A percentile compares a stretch with the other conserved stretches of the same genome.
phyloP scores from a whole-genome alignment of 2,329 filamentous ascomycete species.

The Aspergillus hortae region DNA sequence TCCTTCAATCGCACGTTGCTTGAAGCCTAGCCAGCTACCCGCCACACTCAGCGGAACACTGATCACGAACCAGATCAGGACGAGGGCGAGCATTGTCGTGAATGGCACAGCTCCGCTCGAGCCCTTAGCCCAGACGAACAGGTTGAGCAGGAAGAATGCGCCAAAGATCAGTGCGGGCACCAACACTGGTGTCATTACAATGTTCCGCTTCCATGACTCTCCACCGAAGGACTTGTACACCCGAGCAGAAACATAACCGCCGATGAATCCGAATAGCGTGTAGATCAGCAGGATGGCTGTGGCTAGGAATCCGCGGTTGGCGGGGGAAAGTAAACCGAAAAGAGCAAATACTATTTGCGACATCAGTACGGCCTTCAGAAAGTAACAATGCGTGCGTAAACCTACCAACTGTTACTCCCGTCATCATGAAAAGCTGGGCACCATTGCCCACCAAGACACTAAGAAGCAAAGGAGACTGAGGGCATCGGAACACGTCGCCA shows the following conservation, averaged over 20 bases:
- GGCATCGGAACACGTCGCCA: conserved; percentile 91
- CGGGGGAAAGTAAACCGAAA: conserved; percentile 90
- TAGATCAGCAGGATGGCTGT: conserved; percentile 93
- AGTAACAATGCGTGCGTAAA: conserved; percentile 3
- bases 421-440: conserved; percentile 96
- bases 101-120: conserved; percentile 95
- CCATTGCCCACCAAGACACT: conserved; percentile 89
- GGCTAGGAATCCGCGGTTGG: conserved; percentile 88
- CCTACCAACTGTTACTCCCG: conserved; percentile 77
- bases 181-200: conserved; percentile 78
- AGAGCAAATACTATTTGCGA: conserved; percentile 68
- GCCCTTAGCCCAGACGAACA: conserved; percentile 91
- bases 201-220: conserved; percentile 92
- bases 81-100: conserved; percentile 90
- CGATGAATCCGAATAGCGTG: conserved; percentile 86
- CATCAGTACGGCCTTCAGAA: conserved; percentile 5
- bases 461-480: conserved; percentile 75
- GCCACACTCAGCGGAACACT: conserved; percentile 86
- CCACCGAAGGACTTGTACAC: conserved; percentile 94
- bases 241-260: conserved; percentile 83
- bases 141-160: conserved; percentile 87
- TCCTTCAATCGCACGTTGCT: conserved; percentile 64
- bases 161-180: conserved; percentile 83
- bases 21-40: conserved; percentile 93
- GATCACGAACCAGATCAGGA: conserved; percentile 95